Conservation (phyloP, 2,329 filamentous ascomycete genomes). For the Calonectria fujianensis region DNA sequence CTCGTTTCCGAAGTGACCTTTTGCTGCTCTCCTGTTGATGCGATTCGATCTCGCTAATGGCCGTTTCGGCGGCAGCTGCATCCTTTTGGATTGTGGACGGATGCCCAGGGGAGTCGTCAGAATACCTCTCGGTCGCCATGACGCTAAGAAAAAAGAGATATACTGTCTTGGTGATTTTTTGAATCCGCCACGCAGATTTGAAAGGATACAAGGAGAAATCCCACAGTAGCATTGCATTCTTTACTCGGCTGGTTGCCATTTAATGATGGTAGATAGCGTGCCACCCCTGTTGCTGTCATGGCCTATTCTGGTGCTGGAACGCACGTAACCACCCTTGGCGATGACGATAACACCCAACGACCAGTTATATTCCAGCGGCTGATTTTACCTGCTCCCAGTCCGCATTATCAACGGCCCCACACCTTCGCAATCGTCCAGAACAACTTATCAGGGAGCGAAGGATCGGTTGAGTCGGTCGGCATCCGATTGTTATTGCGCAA, state of each 20-base stretch:
- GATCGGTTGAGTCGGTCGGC: not conserved
- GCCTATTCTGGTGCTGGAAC: not conserved
- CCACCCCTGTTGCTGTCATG: not conserved
- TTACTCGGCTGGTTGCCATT: not conserved
- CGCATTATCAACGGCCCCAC: not conserved
- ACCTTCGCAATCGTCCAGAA: not conserved
- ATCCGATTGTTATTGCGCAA: not conserved
- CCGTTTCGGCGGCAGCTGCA: not conserved
- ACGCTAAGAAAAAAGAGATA: not conserved
- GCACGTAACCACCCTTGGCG: slow-evolving; percentile 24
- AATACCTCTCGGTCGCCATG: slow-evolving; percentile 28
- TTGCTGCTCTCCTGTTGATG: slow-evolving; percentile 13
- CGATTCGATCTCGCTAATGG: not conserved
- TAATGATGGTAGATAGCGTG: not conserved
- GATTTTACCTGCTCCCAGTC: not conserved
- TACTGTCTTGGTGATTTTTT: too few relatives aligned
- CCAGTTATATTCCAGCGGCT: not conserved
- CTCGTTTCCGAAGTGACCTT: slow-evolving; percentile 41
- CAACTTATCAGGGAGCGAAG: not conserved
- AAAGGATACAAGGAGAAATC: too few relatives aligned
- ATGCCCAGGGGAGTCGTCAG: slow-evolving; percentile 7
- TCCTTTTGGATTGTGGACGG: slow-evolving; percentile 20
- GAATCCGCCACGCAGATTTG: too few relatives aligned
- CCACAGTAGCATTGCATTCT: not conserved
- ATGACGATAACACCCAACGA: slow-evolving; percentile 1